phyloP scores from a whole-genome alignment of 768 basidiomycete species.

The Rhizopogon roseolus region DNA sequence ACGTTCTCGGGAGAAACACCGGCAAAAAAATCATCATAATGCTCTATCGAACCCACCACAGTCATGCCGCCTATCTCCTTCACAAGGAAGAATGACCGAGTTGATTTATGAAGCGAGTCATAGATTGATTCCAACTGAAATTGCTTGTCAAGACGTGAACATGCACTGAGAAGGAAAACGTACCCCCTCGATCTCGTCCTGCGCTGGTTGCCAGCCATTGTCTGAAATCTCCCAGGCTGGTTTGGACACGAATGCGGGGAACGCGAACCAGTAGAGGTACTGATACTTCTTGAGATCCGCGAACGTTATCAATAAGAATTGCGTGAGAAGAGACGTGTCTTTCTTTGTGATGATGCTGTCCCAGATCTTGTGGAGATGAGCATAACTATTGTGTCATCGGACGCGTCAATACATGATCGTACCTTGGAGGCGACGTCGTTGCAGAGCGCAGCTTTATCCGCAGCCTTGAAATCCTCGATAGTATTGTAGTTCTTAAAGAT shows the following conservation, averaged over 20 bases:
- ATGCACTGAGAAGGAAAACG: background rate
- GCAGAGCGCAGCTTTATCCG: slow-evolving; percentile 86
- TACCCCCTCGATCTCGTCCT: slow-evolving; percentile 32
- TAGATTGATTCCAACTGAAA: slow-evolving; percentile 52
- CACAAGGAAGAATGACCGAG: slow-evolving; percentile 61
- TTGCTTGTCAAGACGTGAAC: background rate
- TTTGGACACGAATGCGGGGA: slow-evolving; percentile 86
- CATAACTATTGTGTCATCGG: background rate
- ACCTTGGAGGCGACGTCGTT: slow-evolving; percentile 68
- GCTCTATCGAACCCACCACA: slow-evolving; percentile 49
- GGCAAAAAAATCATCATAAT: slow-evolving; percentile 55
- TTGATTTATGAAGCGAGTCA: slow-evolving; percentile 36
- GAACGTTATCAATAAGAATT: slow-evolving; percentile 87
- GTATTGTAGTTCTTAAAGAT: slow-evolving; percentile 94
- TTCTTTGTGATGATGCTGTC: slow-evolving; percentile 47
- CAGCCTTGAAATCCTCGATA: slow-evolving; percentile 90
- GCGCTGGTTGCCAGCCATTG: slow-evolving; percentile 52
- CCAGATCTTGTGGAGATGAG: slow-evolving; percentile 54
- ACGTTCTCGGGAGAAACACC: slow-evolving; percentile 38
- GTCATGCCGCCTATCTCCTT: slow-evolving; percentile 30
- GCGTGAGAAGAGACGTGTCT: slow-evolving; percentile 54
- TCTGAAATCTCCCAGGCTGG: slow-evolving; percentile 84
- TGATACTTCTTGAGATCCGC: slow-evolving; percentile 98
- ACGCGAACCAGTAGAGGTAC: slow-evolving; percentile 98
- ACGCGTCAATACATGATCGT: slow-evolving; percentile 5